Evolutionary conservation across 2,329 filamentous ascomycete genomes (phyloP).

Genomic region (Ascomycota sp.): DNA sequence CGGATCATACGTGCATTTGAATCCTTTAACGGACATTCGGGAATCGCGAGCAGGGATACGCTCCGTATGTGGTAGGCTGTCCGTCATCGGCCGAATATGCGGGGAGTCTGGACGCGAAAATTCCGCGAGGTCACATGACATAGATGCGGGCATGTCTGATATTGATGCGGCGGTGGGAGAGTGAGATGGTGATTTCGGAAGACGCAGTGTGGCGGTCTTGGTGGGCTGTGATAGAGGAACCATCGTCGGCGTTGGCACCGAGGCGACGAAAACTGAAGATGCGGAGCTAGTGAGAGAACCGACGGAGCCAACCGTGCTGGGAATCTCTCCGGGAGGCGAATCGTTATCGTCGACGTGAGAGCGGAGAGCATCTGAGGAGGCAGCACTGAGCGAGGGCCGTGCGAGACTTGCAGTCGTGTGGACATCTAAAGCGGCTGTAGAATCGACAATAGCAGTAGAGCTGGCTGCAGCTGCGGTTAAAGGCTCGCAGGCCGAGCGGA

Average conservation of each 20-base stretch:
- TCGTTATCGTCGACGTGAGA: constrained; percentile 36
- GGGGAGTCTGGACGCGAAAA: constrained; percentile 8
- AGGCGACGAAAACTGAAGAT: constrained; percentile 46
- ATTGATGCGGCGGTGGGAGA: constrained; percentile 27
- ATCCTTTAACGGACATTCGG: constrained; percentile 27
- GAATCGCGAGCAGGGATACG: constrained; percentile 36
- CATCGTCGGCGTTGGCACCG: constrained; percentile 18
- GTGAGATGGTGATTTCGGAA: constrained; percentile 23
- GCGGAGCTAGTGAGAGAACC: constrained; percentile 49
- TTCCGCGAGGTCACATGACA: constrained; percentile 18
- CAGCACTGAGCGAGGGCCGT: constrained; percentile 6
- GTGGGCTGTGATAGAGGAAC: constrained; percentile 19
- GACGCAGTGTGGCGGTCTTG: constrained; percentile 11
- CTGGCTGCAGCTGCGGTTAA: not conserved
- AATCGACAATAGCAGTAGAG: not conserved
- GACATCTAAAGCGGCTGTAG: constrained; percentile 6
- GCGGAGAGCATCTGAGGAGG: constrained; percentile 9
- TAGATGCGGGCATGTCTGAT: constrained; percentile 30
- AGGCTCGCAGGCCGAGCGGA: constrained; percentile 6
- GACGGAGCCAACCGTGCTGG: constrained; percentile 48
- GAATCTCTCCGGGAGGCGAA: constrained; percentile 37
- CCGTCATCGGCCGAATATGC: constrained; percentile 13
- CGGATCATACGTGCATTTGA: constrained; percentile 39
- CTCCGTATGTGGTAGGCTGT: constrained; percentile 12
- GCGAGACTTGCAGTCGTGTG: constrained; percentile 7